Conservation (phyloP, 176 grass and related monocot genomes). For the sorghum (Sorghum bicolor) region DNA sequence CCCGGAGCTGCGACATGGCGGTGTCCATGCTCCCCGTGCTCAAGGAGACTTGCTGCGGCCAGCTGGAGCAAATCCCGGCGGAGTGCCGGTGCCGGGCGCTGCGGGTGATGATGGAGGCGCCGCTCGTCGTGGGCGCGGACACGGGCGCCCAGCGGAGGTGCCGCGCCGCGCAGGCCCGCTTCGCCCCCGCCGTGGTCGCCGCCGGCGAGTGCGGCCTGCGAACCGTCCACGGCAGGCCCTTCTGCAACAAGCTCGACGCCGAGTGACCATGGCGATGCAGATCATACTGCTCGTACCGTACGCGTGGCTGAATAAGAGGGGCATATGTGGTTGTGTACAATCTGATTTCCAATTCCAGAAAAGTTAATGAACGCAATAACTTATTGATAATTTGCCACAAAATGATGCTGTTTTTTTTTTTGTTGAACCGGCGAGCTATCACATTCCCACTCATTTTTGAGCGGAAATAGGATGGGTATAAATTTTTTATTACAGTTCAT, state of each 20-base stretch:
- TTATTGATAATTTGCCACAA: too few species aligned
- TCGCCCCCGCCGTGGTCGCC: neutral
- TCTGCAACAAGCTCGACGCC: neutral
- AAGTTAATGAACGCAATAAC: too few species aligned
- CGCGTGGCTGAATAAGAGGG: too few species aligned
- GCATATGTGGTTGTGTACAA: too few species aligned
- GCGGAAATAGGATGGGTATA: too few species aligned
- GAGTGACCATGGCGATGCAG: neutral
- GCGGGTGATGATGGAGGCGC: neutral
- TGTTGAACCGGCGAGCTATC: too few species aligned
- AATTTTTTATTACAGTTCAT: too few species aligned
- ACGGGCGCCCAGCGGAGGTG: neutral
- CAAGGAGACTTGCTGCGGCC: neutral
- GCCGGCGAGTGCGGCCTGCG: neutral
- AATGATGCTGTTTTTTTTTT: too few species aligned
- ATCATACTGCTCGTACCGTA: too few species aligned
- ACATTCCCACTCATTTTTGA: too few species aligned
- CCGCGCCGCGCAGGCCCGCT: neutral
- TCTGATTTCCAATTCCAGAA: too few species aligned
- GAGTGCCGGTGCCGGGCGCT: constrained; percentile 25
- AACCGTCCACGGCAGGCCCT: neutral
- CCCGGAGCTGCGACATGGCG: neutral
- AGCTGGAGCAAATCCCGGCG: neutral
- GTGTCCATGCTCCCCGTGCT: neutral
- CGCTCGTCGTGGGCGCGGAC: neutral